Evolutionary conservation across 495 filamentous ascomycete species (phyloP).

Genomic region (Thermothielavioides terrestris): DNA sequence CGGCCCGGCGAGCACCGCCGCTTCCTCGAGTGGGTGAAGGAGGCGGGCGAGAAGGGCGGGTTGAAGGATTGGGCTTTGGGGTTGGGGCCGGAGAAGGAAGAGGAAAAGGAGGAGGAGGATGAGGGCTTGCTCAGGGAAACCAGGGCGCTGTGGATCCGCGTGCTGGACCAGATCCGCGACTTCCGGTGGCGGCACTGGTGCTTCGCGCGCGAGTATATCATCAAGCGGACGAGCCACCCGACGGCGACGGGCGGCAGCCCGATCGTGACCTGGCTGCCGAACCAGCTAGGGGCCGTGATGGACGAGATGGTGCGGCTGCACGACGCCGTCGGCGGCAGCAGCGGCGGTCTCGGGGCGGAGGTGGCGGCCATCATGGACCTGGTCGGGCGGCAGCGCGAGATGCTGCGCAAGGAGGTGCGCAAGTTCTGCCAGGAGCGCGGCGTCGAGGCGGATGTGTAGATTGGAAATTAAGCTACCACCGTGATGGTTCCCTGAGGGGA

Average conservation of each 20-base stretch:
- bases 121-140: constrained; percentile 37
- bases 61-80: constrained; percentile 55
- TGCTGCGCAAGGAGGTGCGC: constrained; percentile 66
- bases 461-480: no score
- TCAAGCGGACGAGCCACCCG: constrained; percentile 71
- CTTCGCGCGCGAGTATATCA: constrained; percentile 89
- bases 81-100: constrained; percentile 28
- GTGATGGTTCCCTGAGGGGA: no score
- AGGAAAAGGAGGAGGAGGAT: constrained; percentile 16
- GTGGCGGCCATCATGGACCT: constrained; percentile 59
- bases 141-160: constrained; percentile 53
- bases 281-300: constrained; percentile 71
- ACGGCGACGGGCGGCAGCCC: constrained; percentile 87
- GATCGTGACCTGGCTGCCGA: constrained; percentile 86
- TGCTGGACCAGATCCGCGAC: constrained; percentile 75
- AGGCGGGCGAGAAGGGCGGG: constrained; percentile 44
- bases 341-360: constrained; percentile 28
- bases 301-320: constrained; percentile 61
- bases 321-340: constrained; percentile 37
- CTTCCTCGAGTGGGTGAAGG: constrained; percentile 65
- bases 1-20: constrained; percentile 75
- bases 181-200: constrained; percentile 94
- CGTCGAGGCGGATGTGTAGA: constrained; percentile 21
- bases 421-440: constrained; percentile 70
- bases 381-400: constrained; percentile 58